phyloP scores from a whole-genome alignment of 2,329 filamentous ascomycete species.

The Sporothrix phasma region DNA sequence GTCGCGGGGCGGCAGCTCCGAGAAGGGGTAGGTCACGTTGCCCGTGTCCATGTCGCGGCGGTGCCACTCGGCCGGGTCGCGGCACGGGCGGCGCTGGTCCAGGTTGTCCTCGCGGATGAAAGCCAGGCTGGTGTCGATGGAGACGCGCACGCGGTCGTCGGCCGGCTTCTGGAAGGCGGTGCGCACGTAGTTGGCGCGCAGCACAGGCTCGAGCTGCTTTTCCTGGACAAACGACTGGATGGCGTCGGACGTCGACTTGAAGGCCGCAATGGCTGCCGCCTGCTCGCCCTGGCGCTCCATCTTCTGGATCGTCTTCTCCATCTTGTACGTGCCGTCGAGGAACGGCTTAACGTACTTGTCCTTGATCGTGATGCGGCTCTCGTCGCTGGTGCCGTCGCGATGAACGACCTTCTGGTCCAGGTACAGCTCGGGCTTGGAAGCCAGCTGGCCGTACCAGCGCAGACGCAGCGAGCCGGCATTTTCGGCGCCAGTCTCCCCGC shows the following conservation, averaged over 20 bases:
- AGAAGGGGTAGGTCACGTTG: slow-evolving; percentile 79
- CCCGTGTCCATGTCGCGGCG: slow-evolving; percentile 77
- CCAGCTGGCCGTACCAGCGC: slow-evolving; percentile 83
- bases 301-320: slow-evolving; percentile 85
- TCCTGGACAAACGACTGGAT: slow-evolving; percentile 74
- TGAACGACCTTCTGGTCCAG: slow-evolving; percentile 84
- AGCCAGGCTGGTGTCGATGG: slow-evolving; percentile 84
- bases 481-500: slow-evolving; percentile 39
- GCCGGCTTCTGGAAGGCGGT: slow-evolving; percentile 95
- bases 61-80: slow-evolving; percentile 84
- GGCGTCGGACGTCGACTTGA: slow-evolving; percentile 61
- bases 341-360: slow-evolving; percentile 88
- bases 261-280: slow-evolving; percentile 53
- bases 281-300: slow-evolving; percentile 68
- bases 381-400: slow-evolving; percentile 65
- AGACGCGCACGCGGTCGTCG: slow-evolving; percentile 81
- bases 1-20: slow-evolving; percentile 78
- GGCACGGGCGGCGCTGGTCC: slow-evolving; percentile 74
- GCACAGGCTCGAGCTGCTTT: slow-evolving; percentile 67
- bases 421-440: slow-evolving; percentile 65
- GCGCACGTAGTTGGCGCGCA: slow-evolving; percentile 87
- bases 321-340: slow-evolving; percentile 75
- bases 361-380: slow-evolving; percentile 77
- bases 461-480: slow-evolving; percentile 71
- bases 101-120: slow-evolving; percentile 73